A percentile compares a stretch with the other conserved stretches of the same genome.
Conservation (phyloP, 164 flowering plant genomes). For the Dillenia suffruticosa region DNA sequence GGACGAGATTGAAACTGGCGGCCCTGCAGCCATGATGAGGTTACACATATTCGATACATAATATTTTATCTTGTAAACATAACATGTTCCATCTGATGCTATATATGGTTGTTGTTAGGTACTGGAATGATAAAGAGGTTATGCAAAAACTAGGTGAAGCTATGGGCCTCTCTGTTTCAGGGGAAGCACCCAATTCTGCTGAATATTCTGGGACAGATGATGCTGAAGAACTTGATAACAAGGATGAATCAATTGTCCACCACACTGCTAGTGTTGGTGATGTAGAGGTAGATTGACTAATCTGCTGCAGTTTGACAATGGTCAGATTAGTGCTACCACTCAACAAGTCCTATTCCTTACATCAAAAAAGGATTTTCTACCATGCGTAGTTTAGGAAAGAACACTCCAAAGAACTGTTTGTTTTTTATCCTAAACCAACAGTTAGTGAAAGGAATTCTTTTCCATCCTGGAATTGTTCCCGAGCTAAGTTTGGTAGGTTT, state of each 20-base stretch:
- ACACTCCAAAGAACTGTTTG: too few relatives aligned
- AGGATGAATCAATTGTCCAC: slow-evolving; percentile 86
- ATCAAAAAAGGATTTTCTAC: too few relatives aligned
- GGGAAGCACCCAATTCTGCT: slow-evolving; percentile 56
- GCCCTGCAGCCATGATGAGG: slow-evolving; percentile 90
- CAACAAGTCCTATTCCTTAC: too few relatives aligned
- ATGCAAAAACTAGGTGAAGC: slow-evolving; percentile 87
- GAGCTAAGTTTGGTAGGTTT: too few relatives aligned
- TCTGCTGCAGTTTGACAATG: too few relatives aligned
- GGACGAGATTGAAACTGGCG: slow-evolving; percentile 89
- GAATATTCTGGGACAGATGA: slow-evolving; percentile 53
- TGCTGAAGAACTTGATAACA: slow-evolving; percentile 50
- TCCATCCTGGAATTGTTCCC: too few relatives aligned
- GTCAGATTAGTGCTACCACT: too few relatives aligned
- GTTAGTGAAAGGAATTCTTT: too few relatives aligned
- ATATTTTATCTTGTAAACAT: not conserved
- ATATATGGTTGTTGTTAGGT: slow-evolving; percentile 34
- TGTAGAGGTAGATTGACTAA: slow-evolving; percentile 54
- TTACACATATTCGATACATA: not conserved
- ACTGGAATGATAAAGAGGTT: slow-evolving; percentile 97
- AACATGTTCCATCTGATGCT: not conserved
- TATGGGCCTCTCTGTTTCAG: slow-evolving; percentile 76
- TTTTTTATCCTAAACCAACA: too few relatives aligned
- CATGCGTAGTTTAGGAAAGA: too few relatives aligned
- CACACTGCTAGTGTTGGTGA: slow-evolving; percentile 92